Conservation (phyloP, 73 alveolate species). For the Paramecium sexaurelia region DNA sequence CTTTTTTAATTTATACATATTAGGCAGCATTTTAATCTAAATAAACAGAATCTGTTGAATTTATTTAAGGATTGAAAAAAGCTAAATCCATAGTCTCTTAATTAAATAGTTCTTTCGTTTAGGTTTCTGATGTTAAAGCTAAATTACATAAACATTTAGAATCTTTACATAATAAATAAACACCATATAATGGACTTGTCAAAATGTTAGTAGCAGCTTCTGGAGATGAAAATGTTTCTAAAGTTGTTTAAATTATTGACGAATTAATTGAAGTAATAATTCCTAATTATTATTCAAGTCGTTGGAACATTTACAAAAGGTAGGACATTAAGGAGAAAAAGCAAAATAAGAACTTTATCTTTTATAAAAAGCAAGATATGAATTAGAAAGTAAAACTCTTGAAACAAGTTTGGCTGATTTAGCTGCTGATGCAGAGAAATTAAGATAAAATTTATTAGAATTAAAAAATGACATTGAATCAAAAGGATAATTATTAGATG, state of each 20-base stretch:
- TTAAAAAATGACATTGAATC: conserved; percentile 21
- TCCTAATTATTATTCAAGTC: not conserved
- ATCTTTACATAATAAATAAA: not conserved
- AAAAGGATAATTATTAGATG: not conserved
- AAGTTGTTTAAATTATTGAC: conserved; percentile 52
- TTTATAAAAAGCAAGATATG: conserved; percentile 36
- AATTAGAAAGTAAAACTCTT: conserved; percentile 23
- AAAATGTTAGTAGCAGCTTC: conserved; percentile 16
- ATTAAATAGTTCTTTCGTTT: conserved; percentile 4
- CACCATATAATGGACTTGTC: conserved; percentile 30
- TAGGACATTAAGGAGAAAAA: conserved; percentile 33
- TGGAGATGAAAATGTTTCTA: conserved; percentile 2
- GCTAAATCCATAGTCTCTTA: conserved; percentile 28
- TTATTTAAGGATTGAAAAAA: conserved; percentile 34
- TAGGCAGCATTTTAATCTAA: not conserved
- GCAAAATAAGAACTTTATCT: not conserved
- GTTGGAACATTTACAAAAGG: conserved; percentile 7
- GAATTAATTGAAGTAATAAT: conserved; percentile 43
- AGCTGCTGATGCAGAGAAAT: not conserved
- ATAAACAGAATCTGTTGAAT: conserved; percentile 34
- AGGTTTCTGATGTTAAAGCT: conserved; percentile 21
- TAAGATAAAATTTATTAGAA: conserved; percentile 22
- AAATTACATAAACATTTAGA: conserved; percentile 16
- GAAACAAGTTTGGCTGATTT: conserved; percentile 40
- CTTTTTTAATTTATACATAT: not conserved